These are phyloP conservation scores for Solanum tacnaense DNA, from an alignment of 257 asterid genomes.

Conservation along the genomic window DNA sequence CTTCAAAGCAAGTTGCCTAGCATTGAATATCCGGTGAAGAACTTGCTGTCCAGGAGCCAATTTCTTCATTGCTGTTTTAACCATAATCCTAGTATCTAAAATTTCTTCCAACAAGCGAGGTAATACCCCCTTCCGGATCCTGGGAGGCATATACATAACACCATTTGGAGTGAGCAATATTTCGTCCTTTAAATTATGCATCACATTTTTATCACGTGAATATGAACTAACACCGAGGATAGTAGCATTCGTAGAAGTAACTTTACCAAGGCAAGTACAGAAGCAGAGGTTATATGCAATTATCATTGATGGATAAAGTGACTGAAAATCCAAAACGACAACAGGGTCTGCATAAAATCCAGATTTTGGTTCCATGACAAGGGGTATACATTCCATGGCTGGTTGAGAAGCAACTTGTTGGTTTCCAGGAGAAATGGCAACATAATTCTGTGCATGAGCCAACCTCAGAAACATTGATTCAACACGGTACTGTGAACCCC, in stretches of 20 bases:
- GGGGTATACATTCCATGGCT: conserved; percentile 96
- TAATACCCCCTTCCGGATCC: conserved; percentile 65
- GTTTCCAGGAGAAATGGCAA: conserved; percentile 91
- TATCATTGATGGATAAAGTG: conserved; percentile 96
- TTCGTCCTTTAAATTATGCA: conserved; percentile 41
- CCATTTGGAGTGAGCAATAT: conserved; percentile 81
- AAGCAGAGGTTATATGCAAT: conserved; percentile 91
- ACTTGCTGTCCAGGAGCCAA: conserved; percentile 61
- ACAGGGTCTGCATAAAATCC: conserved; percentile 88
- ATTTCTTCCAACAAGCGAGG: conserved; percentile 92
- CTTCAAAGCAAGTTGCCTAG: conserved; percentile 96
- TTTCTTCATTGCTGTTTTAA: conserved; percentile 89
- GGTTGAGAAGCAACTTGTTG: conserved; percentile 93
- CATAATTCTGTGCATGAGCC: conserved; percentile 86
- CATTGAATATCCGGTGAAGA: conserved; percentile 77
- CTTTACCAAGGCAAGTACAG: conserved; percentile 89
- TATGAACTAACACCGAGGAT: conserved; percentile 81
- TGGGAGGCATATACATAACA: conserved; percentile 76
- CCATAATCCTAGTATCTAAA: conserved; percentile 88
- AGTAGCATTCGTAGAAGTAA: conserved; percentile 31
- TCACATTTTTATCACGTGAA: conserved; percentile 38
- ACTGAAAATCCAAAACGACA: conserved; percentile 88
- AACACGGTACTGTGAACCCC: conserved; percentile 97
- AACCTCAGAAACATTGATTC: conserved; percentile 90
- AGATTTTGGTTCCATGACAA: conserved; percentile 98